Evolutionary conservation across 495 filamentous ascomycete genomes (phyloP), one percentile per base, ranked within the genome.

Genomic region (Symbiotaphrina buchneri): DNA sequence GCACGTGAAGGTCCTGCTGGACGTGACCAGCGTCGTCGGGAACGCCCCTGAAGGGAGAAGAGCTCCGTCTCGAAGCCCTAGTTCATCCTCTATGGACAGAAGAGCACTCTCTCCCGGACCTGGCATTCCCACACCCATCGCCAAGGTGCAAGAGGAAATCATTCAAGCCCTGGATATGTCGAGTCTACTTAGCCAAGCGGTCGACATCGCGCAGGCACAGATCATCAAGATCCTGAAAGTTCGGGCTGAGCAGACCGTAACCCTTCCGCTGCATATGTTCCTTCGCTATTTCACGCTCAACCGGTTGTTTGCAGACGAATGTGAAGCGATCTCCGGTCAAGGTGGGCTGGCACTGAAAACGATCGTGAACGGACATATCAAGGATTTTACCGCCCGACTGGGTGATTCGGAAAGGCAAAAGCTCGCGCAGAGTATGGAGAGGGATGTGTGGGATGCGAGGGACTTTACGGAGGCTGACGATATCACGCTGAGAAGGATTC

Each of bases 1-100:
- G 3, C 87, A 99, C 42, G 77, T 84, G 14, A 99, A 99, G 48
- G 71, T 95, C 13, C 53, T 99, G n/a, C 58, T 99, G 11, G 87
- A 99, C 47, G 77, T 93, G 21, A 91, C 83, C 1, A 93, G 83
- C 44, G 28, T 1, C 2, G 8, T 2, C 8, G 18, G 30, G 15
- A 32, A 18, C n/a, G 39, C 48, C 5, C 32, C 44, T 1, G 41
- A 39, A 18, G 37, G 42, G 14, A 27, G 44, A 17, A 60, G 49
- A 31, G 68, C 63, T 6, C 56, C 63, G 1, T 42, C 49, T 10
- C 51, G 50, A 28, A 66, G 59, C 34, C 64, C 66, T 5, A 53
- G 50, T 18, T 33, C 45, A 8, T 44, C 42, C 10, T 43, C 37
- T 4, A 36, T 43, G 21, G 53, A 56, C n/a, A n/a, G n/a, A n/a